Percentiles rank a stretch among this genome's conserved stretches.
phyloP scores from a whole-genome alignment of 129 eudicot genomes.

The Chrysanthemum seticuspe region DNA sequence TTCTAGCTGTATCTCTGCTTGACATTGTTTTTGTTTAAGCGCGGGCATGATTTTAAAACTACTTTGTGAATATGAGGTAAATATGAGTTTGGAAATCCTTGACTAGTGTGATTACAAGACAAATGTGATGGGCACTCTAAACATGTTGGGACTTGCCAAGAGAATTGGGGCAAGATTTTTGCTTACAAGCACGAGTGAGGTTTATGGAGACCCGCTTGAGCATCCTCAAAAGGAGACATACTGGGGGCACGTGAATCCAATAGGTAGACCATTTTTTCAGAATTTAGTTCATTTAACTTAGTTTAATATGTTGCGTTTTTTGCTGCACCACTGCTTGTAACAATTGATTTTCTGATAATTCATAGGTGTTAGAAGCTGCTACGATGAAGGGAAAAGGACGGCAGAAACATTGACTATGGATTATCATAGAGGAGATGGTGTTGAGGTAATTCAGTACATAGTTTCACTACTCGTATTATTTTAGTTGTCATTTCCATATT shows the following conservation, averaged over 20 bases:
- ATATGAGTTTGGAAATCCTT: conserved; percentile 14
- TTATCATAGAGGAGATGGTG: conserved; percentile 82
- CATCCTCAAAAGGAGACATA: conserved; percentile 92
- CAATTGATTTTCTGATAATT: neutral
- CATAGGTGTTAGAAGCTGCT: conserved; percentile 83
- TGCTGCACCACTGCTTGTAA: neutral
- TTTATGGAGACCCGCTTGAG: conserved; percentile 88
- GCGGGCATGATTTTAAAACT: conserved; percentile 10
- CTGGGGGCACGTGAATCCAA: conserved; percentile 94
- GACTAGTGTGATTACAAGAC: conserved; percentile 67
- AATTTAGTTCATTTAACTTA: neutral
- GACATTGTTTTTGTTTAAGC: neutral
- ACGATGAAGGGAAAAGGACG: conserved; percentile 84
- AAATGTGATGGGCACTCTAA: conserved; percentile 84
- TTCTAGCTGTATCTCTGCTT: neutral
- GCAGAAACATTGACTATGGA: conserved; percentile 91
- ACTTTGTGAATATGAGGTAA: conserved; percentile 1
- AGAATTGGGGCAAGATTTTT: conserved; percentile 83
- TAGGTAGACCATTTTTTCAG: conserved; percentile 39
- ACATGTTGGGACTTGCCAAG: conserved; percentile 94
- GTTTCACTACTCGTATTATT: neutral
- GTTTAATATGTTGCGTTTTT: conserved; percentile 5
- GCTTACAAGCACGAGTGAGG: conserved; percentile 89
- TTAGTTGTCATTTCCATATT: neutral
- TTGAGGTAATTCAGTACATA: conserved; percentile 54